Evolutionary conservation across 345 rosid genomes (phyloP).

Genomic region (Abelmoschus esculentus): DNA sequence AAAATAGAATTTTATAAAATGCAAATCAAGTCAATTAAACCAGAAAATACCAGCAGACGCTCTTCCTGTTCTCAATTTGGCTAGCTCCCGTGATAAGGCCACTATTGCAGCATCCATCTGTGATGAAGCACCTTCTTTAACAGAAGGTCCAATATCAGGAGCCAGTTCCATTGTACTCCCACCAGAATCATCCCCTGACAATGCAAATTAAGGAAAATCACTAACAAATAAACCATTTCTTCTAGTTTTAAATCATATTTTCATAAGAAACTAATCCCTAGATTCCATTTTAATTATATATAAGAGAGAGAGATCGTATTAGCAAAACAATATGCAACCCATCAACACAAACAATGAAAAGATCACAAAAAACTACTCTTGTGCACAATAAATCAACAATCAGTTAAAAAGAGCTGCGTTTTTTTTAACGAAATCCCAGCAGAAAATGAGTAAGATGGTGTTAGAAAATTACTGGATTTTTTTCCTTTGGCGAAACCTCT

Average conservation of each 20-base stretch:
- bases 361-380: not conserved
- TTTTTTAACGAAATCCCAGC: not conserved
- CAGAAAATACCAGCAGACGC: conserved; percentile 60
- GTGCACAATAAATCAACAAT: not conserved
- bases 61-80: conserved; percentile 79
- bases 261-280: not conserved
- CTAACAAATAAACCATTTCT: not conserved
- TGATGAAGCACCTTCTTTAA: conserved; percentile 51
- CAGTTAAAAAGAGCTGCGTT: not conserved
- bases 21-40: not conserved
- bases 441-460: not conserved
- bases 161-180: conserved; percentile 39
- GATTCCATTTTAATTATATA: not conserved
- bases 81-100: conserved; percentile 66
- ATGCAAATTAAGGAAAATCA: conserved; percentile 4
- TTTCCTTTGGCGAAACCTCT: conserved; percentile 78
- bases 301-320: not conserved
- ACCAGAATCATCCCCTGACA: conserved; percentile 63
- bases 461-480: conserved; percentile 46
- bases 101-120: conserved; percentile 91
- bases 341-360: not conserved
- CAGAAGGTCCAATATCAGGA: conserved; percentile 59
- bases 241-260: not conserved
- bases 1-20: not conserved
- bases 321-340: not conserved